A percentile compares a stretch with the other conserved stretches of the same genome.
Conservation (phyloP, 805 yeast species). For the Saccharomycopsis fibuligera region DNA sequence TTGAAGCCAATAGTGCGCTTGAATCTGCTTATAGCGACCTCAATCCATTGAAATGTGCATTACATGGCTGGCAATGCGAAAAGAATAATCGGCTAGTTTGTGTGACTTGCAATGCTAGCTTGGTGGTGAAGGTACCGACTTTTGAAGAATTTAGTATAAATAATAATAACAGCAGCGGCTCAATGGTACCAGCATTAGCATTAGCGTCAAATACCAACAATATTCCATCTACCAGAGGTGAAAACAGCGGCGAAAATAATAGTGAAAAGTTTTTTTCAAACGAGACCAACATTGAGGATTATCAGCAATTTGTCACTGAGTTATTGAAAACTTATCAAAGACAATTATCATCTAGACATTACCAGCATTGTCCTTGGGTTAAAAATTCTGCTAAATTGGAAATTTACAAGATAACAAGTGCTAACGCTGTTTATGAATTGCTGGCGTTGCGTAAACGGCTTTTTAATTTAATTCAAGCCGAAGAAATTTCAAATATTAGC, state of each 20-base stretch:
- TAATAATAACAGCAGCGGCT: not conserved
- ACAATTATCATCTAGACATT: no score
- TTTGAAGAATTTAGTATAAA: no score
- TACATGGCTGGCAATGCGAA: slow-evolving; percentile 7
- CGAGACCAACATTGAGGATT: not conserved
- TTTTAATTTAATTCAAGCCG: no score
- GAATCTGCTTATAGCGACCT: not conserved
- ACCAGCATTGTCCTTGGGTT: no score
- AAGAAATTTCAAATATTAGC: no score
- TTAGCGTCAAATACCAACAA: not conserved
- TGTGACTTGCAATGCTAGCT: slow-evolving; percentile 1
- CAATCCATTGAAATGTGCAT: slow-evolving; percentile 5
- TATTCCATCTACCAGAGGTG: not conserved
- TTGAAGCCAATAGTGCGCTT: not conserved
- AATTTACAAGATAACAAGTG: no score
- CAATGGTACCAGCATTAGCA: not conserved
- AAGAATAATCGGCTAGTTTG: slow-evolving; percentile 1
- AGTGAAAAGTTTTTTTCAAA: not conserved
- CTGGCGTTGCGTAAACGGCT: no score
- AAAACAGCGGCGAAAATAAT: not conserved
- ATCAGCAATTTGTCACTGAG: not conserved
- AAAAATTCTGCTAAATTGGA: no score
- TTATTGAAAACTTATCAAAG: not conserved
- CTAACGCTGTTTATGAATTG: no score
- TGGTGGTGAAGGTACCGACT: not conserved